A percentile compares a stretch with the other conserved stretches of the same genome.
phyloP scores from a whole-genome alignment of 305 asterid genomes.

The Caryopteris hybrid region DNA sequence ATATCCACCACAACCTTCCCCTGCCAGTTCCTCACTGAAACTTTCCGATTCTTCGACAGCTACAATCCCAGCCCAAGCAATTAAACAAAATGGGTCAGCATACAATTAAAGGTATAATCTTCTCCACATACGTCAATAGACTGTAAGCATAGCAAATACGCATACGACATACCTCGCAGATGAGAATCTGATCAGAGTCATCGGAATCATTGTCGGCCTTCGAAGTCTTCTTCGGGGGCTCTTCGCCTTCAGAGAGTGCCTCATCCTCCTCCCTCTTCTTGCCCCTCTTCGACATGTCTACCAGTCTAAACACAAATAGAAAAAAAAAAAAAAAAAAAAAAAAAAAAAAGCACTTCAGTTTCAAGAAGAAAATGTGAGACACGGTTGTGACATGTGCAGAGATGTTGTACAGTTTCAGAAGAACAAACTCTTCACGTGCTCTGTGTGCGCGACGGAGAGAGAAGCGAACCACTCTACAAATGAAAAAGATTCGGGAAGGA shows the following conservation, averaged over 20 bases:
- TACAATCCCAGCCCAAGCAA: constrained; percentile 1
- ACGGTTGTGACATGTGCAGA: no score
- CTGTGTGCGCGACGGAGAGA: no score
- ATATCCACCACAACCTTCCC: constrained; percentile 76
- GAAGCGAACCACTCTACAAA: no score
- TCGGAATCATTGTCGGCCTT: constrained; percentile 42
- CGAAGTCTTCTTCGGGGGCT: constrained; percentile 44
- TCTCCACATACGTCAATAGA: not conserved
- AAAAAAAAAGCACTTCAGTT: no score
- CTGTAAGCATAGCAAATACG: not conserved
- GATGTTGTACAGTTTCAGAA: no score
- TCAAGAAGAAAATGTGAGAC: no score
- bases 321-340: no score
- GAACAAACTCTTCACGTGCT: no score
- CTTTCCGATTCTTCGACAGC: constrained; percentile 88
- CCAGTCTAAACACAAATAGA: no score
- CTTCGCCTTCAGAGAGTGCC: constrained; percentile 50
- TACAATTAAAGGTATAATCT: not conserved
- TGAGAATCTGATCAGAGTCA: constrained; percentile 48
- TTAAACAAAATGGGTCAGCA: not conserved
- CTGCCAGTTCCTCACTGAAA: constrained; percentile 80
- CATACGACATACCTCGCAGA: constrained; percentile 54
- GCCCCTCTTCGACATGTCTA: constrained; percentile 69
- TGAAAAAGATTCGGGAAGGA: no score
- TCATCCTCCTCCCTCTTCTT: constrained; percentile 61